These are phyloP conservation scores for Lactarius sanguifluus DNA, from an alignment of 768 basidiomycete genomes.

Conservation along the genomic window DNA sequence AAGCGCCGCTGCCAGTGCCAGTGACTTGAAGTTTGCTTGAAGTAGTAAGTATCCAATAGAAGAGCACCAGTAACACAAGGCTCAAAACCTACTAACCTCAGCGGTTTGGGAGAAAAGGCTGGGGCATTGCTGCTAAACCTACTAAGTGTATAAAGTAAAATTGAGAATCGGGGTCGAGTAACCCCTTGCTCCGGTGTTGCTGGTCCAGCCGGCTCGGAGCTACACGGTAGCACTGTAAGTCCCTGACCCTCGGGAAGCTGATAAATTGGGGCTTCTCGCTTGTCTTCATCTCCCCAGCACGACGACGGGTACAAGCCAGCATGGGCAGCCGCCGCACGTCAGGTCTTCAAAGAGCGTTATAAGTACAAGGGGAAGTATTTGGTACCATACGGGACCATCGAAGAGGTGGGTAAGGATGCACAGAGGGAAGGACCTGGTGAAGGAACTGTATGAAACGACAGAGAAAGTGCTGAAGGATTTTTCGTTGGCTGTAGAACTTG, in stretches of 20 bases:
- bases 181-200: no score
- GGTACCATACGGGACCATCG: conserved; percentile 38
- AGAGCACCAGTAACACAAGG: no score
- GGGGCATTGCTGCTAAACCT: no score
- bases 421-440: conserved; percentile 37
- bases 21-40: no score
- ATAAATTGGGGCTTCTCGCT: conserved; percentile 27
- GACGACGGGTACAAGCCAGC: conserved; percentile 40
- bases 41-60: no score
- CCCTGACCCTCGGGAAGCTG: conserved; percentile 16
- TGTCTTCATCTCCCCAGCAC: conserved; percentile 35
- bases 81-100: no score
- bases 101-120: no score
- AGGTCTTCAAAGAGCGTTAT: conserved; percentile 37
- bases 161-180: no score
- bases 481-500: conserved; percentile 14
- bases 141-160: no score
- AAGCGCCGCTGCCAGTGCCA: no score
- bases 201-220: no score
- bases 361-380: conserved; percentile 42
- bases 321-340: conserved; percentile 43
- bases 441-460: conserved; percentile 43
- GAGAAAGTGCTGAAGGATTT: conserved; percentile 31
- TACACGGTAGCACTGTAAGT: background rate
- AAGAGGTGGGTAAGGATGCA: conserved; percentile 34